A percentile compares a stretch with the other conserved stretches of the same genome.
Conservation (phyloP, 2,329 filamentous ascomycete species). For the Taxawa tesnikishii region DNA sequence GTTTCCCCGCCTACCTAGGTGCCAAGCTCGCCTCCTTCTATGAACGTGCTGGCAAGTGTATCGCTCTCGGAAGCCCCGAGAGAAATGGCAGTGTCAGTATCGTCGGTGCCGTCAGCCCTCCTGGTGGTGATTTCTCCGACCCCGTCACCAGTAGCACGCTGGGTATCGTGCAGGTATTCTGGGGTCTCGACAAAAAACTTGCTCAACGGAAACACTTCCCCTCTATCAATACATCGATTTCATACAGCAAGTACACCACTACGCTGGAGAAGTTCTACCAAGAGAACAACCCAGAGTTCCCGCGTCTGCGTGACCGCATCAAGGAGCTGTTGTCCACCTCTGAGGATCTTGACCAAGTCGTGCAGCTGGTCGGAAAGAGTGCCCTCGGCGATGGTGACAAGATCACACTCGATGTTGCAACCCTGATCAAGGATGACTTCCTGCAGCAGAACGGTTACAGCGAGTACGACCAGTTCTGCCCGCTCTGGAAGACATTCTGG, state of each 20-base stretch:
- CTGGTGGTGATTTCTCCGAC: conserved; percentile 98
- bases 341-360: conserved; percentile 95
- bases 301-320: conserved; percentile 81
- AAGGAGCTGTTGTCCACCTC: conserved; percentile 88
- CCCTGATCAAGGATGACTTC: conserved; percentile 94
- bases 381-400: conserved; percentile 94
- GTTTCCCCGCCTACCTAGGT: conserved; percentile 94
- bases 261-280: conserved; percentile 89
- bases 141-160: conserved; percentile 90
- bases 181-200: conserved; percentile 99
- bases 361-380: conserved; percentile 95
- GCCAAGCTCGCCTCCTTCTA: conserved; percentile 98
- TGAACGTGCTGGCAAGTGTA: conserved; percentile 86
- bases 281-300: conserved; percentile 88
- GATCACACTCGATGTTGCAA: conserved; percentile 89
- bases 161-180: conserved; percentile 97
- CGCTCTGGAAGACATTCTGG: conserved; percentile 99
- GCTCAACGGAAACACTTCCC: conserved; percentile 99
- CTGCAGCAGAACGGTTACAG: conserved; percentile 98
- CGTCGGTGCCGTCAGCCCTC: conserved; percentile 91
- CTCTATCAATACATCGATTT: conserved; percentile 87
- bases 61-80: conserved; percentile 76
- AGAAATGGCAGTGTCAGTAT: conserved; percentile 90
- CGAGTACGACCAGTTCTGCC: conserved; percentile 98
- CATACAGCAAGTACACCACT: conserved; percentile 92